Evolutionary conservation across 768 basidiomycete species (phyloP), one percentile per base, ranked within the genome.

Genomic region (Dacryopinax spathularia): DNA sequence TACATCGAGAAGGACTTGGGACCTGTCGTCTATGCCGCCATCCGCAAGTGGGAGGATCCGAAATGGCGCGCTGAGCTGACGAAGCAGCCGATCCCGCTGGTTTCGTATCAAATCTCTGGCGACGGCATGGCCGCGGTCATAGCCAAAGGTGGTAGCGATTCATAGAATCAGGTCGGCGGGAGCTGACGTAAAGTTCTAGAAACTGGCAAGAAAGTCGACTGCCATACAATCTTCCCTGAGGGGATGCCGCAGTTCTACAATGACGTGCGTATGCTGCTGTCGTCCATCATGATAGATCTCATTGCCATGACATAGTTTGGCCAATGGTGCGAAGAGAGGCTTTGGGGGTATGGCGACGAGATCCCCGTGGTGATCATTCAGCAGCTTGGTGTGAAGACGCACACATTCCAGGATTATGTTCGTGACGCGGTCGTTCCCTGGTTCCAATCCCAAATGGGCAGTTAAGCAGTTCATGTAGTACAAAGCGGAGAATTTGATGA

Each of bases 31-130:
- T 13, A 15, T 29, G 25, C 10, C 15, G 3, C 6, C 29, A 56
- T 56, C 29, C 25, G 31, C 48, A 3, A 29, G 5, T 56, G 48
- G 64, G 61, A 65, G 43, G 61, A 62, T 33, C 41, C 39, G n/a
- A 34, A 48, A 12, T 43, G 64, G 60, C 5, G 44, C 13, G 39
- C 43, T 20, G 41, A 62, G 29, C 29, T 62, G 22, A 44, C 41
- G 61, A 62, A 62, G 61, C 39, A 62, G 39, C 3, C 29, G 10
- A 27, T 56, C 6, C 48, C 22, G 31, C 3, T 56, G 13, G 7
- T 31, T 7, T 56, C 48, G 29, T 56, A 56, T 31, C 3, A 13
- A 9, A 56, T 56, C 13, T 27, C 48, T 15, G 64, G n/a, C 1
- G 44, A 60, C 20, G 62, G 25, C 61, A 35, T 48, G 22, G 20